These are phyloP conservation scores for Pichia heedii DNA, from an alignment of 805 yeast species.

Conservation along the genomic window DNA sequence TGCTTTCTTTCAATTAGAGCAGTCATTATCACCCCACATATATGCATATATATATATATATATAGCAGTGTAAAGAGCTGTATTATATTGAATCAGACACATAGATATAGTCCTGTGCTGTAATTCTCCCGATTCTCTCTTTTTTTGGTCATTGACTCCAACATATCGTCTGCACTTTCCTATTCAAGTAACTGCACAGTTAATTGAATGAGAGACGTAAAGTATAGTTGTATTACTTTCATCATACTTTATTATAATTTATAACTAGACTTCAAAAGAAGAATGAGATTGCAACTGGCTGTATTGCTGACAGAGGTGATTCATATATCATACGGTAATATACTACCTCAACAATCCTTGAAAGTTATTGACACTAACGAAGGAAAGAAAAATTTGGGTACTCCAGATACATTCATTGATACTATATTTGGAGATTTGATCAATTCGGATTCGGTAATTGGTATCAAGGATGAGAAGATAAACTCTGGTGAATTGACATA, in stretches of 20 bases:
- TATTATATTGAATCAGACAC: too few species aligned
- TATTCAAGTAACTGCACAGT: neutral
- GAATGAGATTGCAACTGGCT: neutral
- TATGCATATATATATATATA: too few species aligned
- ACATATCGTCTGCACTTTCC: conserved; percentile 5
- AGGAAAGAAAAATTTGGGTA: too few species aligned
- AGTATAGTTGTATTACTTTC: too few species aligned
- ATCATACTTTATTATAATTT: too few species aligned
- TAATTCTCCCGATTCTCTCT: neutral
- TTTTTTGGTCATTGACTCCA: too few species aligned
- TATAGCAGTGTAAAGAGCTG: too few species aligned
- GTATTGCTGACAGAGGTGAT: neutral
- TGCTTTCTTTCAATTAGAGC: too few species aligned
- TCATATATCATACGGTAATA: neutral
- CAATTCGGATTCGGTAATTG: conserved; percentile 8
- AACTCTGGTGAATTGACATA: conserved; percentile 8
- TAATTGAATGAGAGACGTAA: too few species aligned
- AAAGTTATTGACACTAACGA: neutral
- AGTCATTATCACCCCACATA: too few species aligned
- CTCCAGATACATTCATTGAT: conserved; percentile 17
- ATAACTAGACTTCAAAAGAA: neutral
- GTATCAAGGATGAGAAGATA: conserved; percentile 5
- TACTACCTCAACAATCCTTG: conserved; percentile 1
- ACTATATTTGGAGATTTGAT: conserved; percentile 18
- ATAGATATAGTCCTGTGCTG: neutral